These are phyloP conservation scores for Suillus plorans DNA, from an alignment of 768 basidiomycete species.

Conservation along the genomic window DNA sequence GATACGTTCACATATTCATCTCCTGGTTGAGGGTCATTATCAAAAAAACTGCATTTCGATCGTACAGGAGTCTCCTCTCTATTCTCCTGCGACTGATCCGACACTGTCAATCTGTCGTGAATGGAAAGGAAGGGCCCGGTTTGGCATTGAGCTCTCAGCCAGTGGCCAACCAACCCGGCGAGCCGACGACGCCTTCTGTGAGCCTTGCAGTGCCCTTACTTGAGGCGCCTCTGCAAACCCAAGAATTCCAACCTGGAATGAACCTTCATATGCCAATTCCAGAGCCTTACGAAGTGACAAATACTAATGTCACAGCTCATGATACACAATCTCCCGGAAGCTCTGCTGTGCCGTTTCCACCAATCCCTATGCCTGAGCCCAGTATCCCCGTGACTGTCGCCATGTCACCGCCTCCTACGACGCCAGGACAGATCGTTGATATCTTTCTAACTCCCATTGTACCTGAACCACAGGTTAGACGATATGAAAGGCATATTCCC, in stretches of 20 bases:
- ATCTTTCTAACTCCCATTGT: background rate
- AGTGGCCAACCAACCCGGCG: background rate
- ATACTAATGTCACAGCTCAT: background rate
- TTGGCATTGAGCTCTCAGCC: constrained; percentile 1
- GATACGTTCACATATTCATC: background rate
- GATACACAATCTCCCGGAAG: background rate
- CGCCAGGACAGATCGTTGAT: background rate
- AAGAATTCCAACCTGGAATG: constrained; percentile 6
- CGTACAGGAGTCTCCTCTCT: background rate
- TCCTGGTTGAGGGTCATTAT: background rate
- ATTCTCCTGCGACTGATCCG: background rate
- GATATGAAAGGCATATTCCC: background rate
- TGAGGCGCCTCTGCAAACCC: constrained; percentile 10
- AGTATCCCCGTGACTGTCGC: background rate
- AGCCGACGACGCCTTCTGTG: background rate
- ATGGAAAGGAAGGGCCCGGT: background rate
- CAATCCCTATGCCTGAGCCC: background rate
- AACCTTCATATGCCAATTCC: background rate
- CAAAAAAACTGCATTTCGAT: background rate
- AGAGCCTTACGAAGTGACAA: background rate
- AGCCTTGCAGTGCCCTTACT: background rate
- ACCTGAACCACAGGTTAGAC: background rate
- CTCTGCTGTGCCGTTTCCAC: too few relatives aligned
- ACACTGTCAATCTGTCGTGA: background rate
- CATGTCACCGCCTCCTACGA: background rate